Conservation (phyloP, 345 rosid species). For the Pugionium dolabratum region DNA sequence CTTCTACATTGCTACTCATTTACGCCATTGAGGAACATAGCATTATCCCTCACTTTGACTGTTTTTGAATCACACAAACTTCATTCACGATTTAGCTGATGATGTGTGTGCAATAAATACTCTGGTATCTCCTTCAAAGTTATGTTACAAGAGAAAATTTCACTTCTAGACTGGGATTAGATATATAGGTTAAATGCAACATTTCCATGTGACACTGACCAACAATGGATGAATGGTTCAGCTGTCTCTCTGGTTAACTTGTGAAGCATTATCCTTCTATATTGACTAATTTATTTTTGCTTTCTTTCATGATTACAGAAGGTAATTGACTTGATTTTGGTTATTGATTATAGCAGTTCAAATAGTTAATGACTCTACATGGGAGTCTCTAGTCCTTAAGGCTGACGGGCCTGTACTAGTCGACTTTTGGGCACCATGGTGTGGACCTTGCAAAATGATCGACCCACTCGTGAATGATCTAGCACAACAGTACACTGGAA, state of each 20-base stretch:
- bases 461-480: slow-evolving; percentile 56
- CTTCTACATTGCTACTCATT: slow-evolving; percentile 2
- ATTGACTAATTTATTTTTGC: not conserved
- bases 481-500: slow-evolving; percentile 54
- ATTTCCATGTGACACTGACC: not conserved
- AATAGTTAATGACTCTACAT: slow-evolving; percentile 49
- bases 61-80: slow-evolving; percentile 6
- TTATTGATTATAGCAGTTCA: slow-evolving; percentile 44
- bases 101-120: not conserved
- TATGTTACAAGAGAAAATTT: not conserved
- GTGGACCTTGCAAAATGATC: slow-evolving; percentile 65
- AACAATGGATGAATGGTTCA: not conserved
- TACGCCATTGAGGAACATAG: not conserved
- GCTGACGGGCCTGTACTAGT: slow-evolving; percentile 63
- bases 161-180: not conserved
- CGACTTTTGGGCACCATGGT: slow-evolving; percentile 71
- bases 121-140: not conserved
- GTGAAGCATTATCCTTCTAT: slow-evolving; percentile 2
- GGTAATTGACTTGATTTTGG: slow-evolving; percentile 2
- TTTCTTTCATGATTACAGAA: not conserved
- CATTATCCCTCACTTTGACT: slow-evolving; percentile 8
- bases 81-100: not conserved
- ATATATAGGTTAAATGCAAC: not conserved
- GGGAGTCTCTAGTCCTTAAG: slow-evolving; percentile 57
- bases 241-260: not conserved